These are phyloP conservation scores for Phytophthora ramorum DNA, from an alignment of 352 stramenopile genomes.

Conservation along the genomic window DNA sequence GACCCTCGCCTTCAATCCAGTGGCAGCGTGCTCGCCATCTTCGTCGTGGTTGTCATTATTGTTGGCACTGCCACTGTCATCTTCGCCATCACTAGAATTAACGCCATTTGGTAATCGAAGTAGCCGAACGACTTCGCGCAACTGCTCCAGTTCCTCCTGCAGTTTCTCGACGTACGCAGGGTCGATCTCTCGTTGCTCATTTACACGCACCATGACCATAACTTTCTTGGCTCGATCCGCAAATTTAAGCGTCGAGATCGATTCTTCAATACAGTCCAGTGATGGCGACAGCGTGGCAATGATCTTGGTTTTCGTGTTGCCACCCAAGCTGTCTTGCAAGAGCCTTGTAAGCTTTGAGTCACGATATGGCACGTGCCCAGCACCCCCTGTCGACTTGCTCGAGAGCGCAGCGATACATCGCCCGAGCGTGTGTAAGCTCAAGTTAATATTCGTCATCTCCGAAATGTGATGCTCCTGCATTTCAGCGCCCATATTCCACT, in stretches of 20 bases:
- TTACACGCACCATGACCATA: slow-evolving; percentile 86
- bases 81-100: slow-evolving; percentile 6
- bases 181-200: slow-evolving; percentile 88
- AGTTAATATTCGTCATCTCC: slow-evolving; percentile 96
- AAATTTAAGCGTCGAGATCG: slow-evolving; percentile 95
- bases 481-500: slow-evolving; percentile 88
- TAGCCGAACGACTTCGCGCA: slow-evolving; percentile 70
- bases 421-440: slow-evolving; percentile 92
- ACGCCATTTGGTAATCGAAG: slow-evolving; percentile 33
- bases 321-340: slow-evolving; percentile 89
- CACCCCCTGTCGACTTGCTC: slow-evolving; percentile 35
- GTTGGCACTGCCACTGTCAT: slow-evolving; percentile 6
- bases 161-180: slow-evolving; percentile 89
- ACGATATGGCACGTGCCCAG: slow-evolving; percentile 90
- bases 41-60: slow-evolving; percentile 39
- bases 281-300: slow-evolving; percentile 92
- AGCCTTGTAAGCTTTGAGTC: slow-evolving; percentile 95
- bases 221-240: slow-evolving; percentile 93
- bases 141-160: slow-evolving; percentile 80
- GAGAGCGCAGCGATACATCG: slow-evolving; percentile 88
- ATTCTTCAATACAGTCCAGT: slow-evolving; percentile 89
- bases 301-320: slow-evolving; percentile 92
- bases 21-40: slow-evolving; percentile 4
- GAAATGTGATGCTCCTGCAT: slow-evolving; percentile 90
- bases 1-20: slow-evolving; percentile 43